Conservation (phyloP, 1,284 basidiomycete genomes). For the Rhodotorula sp. region DNA sequence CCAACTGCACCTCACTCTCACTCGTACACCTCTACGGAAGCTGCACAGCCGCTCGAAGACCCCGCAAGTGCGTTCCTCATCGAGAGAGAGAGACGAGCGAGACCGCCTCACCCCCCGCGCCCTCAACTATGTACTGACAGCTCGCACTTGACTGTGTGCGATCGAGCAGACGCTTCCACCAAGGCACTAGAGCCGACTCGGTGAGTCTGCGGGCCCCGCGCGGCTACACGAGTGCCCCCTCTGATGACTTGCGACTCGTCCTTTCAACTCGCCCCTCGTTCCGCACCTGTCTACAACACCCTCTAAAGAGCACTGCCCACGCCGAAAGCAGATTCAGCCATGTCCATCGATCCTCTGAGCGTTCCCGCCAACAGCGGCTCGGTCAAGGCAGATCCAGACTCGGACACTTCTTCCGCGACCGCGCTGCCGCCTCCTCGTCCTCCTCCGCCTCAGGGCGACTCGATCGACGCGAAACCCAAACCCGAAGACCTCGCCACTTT, state of each 20-base stretch:
- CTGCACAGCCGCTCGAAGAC: not conserved
- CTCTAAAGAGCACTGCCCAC: slow-evolving; percentile 1
- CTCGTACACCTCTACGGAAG: not conserved
- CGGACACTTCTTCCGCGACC: not conserved
- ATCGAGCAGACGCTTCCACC: too few relatives aligned
- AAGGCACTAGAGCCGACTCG: too few relatives aligned
- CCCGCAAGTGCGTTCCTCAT: not conserved
- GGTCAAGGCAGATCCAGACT: not conserved
- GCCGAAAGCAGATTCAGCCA: not conserved
- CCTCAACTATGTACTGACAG: too few relatives aligned
- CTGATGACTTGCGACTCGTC: not conserved
- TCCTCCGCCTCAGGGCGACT: too few relatives aligned
- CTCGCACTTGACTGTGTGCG: too few relatives aligned
- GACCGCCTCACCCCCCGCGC: too few relatives aligned
- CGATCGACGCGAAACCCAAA: not conserved
- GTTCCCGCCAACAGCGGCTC: not conserved
- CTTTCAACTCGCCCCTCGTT: not conserved
- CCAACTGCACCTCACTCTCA: not conserved
- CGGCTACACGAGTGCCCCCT: too few relatives aligned
- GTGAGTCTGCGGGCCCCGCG: too few relatives aligned
- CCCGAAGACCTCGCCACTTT: slow-evolving; percentile 4
- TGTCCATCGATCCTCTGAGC: not conserved
- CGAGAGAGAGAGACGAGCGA: not conserved
- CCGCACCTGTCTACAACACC: too few relatives aligned
- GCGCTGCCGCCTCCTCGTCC: too few relatives aligned